These are phyloP conservation scores for Aspergillus nanangensis DNA, from an alignment of 495 filamentous ascomycete genomes.

Conservation along the genomic window DNA sequence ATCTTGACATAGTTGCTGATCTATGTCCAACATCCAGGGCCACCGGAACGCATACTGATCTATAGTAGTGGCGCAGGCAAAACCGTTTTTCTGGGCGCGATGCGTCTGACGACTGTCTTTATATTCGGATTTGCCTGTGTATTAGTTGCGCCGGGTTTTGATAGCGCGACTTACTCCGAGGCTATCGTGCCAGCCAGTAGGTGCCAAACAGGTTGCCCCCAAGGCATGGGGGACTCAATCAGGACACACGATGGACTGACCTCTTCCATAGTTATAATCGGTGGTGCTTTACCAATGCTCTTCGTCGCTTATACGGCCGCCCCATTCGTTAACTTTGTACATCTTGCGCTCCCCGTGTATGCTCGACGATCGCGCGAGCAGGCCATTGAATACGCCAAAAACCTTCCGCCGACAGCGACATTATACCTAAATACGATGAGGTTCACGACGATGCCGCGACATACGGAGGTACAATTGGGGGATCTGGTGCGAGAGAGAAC, in stretches of 20 bases:
- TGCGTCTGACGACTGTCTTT: conserved; percentile 70
- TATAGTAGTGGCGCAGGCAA: conserved; percentile 67
- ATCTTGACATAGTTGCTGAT: conserved; percentile 15
- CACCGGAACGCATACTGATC: conserved; percentile 58
- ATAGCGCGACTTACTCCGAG: conserved; percentile 40
- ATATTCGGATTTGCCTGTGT: conserved; percentile 59
- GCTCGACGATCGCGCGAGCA: conserved; percentile 65
- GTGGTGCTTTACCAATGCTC: conserved; percentile 60
- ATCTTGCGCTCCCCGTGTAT: conserved; percentile 62
- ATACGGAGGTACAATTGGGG: conserved; percentile 33
- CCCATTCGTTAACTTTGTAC: conserved; percentile 69
- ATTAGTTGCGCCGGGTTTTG: conserved; percentile 56
- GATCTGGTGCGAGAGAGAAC: conserved; percentile 32
- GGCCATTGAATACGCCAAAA: conserved; percentile 59
- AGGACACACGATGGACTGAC: conserved; percentile 1
- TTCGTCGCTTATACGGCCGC: conserved; percentile 60
- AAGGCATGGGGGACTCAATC: too few species aligned
- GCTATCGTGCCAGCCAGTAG: conserved; percentile 45
- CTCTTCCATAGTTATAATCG: conserved; percentile 44
- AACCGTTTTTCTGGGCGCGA: conserved; percentile 59
- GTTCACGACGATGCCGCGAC: conserved; percentile 41
- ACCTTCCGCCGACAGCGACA: conserved; percentile 56
- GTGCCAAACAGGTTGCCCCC: too few species aligned
- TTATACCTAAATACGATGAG: conserved; percentile 71
- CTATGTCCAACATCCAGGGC: conserved; percentile 20